These are phyloP conservation scores for Paraconiothyrium brasiliense DNA, from an alignment of 2,329 filamentous ascomycete species.

Conservation along the genomic window DNA sequence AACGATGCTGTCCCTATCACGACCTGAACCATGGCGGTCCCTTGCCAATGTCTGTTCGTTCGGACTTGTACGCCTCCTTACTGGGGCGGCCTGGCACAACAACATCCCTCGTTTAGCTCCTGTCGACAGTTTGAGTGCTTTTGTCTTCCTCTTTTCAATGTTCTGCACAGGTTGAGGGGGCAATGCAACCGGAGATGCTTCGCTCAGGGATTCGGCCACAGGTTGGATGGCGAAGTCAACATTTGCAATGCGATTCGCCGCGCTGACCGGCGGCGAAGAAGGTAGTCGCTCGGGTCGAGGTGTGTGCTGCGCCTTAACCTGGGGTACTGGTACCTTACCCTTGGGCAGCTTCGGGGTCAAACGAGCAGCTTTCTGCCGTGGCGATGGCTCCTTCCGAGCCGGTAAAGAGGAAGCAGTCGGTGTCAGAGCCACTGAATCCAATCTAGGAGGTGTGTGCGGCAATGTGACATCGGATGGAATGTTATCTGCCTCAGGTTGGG, in stretches of 20 bases:
- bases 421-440: conserved; percentile 7
- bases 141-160: conserved; percentile 38
- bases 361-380: conserved; percentile 17
- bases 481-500: conserved; percentile 39
- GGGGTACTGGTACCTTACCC: conserved; percentile 37
- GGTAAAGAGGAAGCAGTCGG: conserved; percentile 15
- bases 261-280: conserved; percentile 51
- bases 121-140: conserved; percentile 50
- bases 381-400: conserved; percentile 6
- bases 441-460: conserved; percentile 31
- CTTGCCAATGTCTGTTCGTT: conserved; percentile 12
- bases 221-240: conserved; percentile 39
- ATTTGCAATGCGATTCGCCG: conserved; percentile 48
- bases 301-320: conserved; percentile 32
- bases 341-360: conserved; percentile 34
- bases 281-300: conserved; percentile 35
- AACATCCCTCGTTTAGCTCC: conserved; percentile 54
- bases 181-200: conserved; percentile 18
- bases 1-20: background rate
- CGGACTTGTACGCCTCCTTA: conserved; percentile 15
- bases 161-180: conserved; percentile 25
- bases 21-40: background rate
- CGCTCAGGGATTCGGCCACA: conserved; percentile 7
- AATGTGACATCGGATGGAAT: conserved; percentile 36
- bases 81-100: conserved; percentile 52